Percentiles rank a stretch among this genome's conserved stretches.
Conservation (phyloP, 148 eudicot species). For the Rheum nobile region DNA sequence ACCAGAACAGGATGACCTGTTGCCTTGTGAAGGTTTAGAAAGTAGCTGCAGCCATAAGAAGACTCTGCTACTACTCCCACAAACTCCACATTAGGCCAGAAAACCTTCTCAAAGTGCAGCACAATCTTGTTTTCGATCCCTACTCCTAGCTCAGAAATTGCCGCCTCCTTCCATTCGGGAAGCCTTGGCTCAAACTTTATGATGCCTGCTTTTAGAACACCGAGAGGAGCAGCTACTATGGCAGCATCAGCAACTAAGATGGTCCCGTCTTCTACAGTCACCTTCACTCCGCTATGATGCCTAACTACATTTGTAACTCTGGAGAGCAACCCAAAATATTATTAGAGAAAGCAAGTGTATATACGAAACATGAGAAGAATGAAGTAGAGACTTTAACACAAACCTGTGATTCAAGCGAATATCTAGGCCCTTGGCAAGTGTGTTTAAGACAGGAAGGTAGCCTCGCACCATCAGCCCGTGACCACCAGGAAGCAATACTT, state of each 20-base stretch:
- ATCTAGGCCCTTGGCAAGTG: constrained; percentile 57
- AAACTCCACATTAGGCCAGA: constrained; percentile 99
- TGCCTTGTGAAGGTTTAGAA: constrained; percentile 97
- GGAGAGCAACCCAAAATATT: not conserved
- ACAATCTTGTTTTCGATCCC: constrained; percentile 93
- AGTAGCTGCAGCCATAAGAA: constrained; percentile 91
- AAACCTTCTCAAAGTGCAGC: constrained; percentile 82
- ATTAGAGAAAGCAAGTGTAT: not conserved
- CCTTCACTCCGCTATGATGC: constrained; percentile 70
- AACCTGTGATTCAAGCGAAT: constrained; percentile 14
- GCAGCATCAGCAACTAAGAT: constrained; percentile 87
- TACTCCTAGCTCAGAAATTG: constrained; percentile 79
- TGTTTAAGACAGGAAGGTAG: constrained; percentile 81
- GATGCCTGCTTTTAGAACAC: constrained; percentile 63
- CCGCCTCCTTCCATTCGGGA: constrained; percentile 88
- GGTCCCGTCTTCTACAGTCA: constrained; percentile 64
- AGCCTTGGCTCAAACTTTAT: constrained; percentile 86
- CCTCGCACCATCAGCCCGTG: constrained; percentile 99
- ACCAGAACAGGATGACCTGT: constrained; percentile 89
- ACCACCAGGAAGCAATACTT: constrained; percentile 95
- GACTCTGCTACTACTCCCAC: constrained; percentile 95
- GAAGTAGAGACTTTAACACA: not conserved
- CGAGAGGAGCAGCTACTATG: constrained; percentile 23
- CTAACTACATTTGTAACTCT: constrained; percentile 68
- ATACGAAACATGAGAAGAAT: not conserved